phyloP scores from a whole-genome alignment of 306 rosid species.

The Rubus parviflorus region DNA sequence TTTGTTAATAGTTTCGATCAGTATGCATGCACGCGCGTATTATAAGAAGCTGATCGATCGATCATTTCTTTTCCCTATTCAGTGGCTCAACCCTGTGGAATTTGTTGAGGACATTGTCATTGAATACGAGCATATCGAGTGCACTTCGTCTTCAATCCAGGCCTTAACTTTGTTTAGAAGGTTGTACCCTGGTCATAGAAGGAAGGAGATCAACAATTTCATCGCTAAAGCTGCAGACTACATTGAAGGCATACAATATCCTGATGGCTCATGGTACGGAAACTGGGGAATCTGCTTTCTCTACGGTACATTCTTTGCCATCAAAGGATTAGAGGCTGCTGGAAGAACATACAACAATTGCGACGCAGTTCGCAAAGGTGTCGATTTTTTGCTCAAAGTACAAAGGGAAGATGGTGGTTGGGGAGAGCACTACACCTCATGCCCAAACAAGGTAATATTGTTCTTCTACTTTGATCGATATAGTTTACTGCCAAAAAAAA shows the following conservation, averaged over 20 bases:
- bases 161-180: conserved; percentile 30
- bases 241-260: conserved; percentile 32
- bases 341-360: conserved; percentile 32
- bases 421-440: conserved; percentile 51
- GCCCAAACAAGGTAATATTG: conserved; percentile 32
- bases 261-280: conserved; percentile 46
- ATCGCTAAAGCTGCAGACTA: conserved; percentile 26
- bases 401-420: conserved; percentile 44
- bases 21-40: too few species aligned
- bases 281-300: conserved; percentile 45
- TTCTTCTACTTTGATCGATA: too few species aligned
- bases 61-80: neutral
- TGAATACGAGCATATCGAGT: conserved; percentile 39
- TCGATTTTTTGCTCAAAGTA: conserved; percentile 29
- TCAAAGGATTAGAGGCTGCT: conserved; percentile 31
- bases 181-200: conserved; percentile 32
- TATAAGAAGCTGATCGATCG: too few species aligned
- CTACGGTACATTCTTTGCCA: conserved; percentile 42
- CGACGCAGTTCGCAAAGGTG: conserved; percentile 29
- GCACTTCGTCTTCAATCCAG: conserved; percentile 37
- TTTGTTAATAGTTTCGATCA: too few species aligned
- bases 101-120: conserved; percentile 33
- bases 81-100: conserved; percentile 48
- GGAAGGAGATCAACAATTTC: conserved; percentile 28
- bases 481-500: too few species aligned